Conservation (phyloP, 805 yeast genomes). For the Ogataea paraovalis region DNA sequence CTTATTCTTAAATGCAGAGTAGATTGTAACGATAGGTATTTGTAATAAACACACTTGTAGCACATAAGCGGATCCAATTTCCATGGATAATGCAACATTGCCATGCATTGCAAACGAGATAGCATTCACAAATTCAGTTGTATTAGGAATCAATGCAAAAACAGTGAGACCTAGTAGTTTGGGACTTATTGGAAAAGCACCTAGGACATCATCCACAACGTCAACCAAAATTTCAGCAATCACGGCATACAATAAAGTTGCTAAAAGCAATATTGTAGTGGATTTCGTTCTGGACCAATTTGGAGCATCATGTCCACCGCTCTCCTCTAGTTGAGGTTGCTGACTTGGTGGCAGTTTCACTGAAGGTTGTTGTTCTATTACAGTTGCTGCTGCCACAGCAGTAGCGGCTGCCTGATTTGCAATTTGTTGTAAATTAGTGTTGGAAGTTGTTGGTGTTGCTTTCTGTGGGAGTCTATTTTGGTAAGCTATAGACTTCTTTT, state of each 20-base stretch:
- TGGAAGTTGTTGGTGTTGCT: conserved; percentile 1
- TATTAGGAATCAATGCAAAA: conserved; percentile 93
- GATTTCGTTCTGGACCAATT: conserved; percentile 92
- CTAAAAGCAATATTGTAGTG: conserved; percentile 72
- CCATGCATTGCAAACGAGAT: conserved; percentile 95
- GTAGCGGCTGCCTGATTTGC: conserved; percentile 2
- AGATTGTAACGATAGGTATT: conserved; percentile 84
- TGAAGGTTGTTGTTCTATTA: conserved; percentile 3
- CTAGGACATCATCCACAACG: conserved; percentile 83
- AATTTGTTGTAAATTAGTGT: background rate
- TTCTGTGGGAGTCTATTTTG: background rate
- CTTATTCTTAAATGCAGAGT: conserved; percentile 49
- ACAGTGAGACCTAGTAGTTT: conserved; percentile 90
- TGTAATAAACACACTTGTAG: conserved; percentile 92
- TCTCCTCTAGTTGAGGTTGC: conserved; percentile 22
- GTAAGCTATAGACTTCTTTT: conserved; percentile 5
- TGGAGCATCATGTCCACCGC: conserved; percentile 93
- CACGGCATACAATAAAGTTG: conserved; percentile 84
- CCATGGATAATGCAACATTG: conserved; percentile 94
- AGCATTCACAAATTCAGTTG: conserved; percentile 95
- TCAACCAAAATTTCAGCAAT: conserved; percentile 94
- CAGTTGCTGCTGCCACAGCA: conserved; percentile 9
- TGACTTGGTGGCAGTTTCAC: conserved; percentile 2
- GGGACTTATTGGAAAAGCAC: conserved; percentile 77
- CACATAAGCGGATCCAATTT: conserved; percentile 96